Base-by-base conservation (phyloP, 2,329 filamentous ascomycete species). In the Aspergillus udagawae region DNA sequence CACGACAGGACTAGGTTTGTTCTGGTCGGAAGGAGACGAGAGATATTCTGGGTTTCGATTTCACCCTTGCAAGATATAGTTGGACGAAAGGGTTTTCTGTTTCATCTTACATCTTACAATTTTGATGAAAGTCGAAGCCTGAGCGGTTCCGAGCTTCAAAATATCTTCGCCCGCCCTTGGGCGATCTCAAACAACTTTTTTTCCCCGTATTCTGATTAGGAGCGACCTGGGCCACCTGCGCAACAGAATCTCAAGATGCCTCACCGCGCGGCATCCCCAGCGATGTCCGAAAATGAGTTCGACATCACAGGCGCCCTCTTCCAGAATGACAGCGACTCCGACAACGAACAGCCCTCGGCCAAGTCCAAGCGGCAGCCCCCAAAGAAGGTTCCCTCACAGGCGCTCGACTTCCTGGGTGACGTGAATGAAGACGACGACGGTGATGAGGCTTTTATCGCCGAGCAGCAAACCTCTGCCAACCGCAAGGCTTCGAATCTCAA, bases 381-480 rank as follows among this genome's bases (percentile, higher is more conserved):
- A 5, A 77, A 67, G 65, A 72, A 62, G 59, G 71, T 60, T 58
- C 70, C 66, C 55, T 59, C 58, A 47, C 63, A 67, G 62, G 67
- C 67, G 32, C 67, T 76, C 32, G 82, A 83, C 52, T 82, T 91
- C 49, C 75, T 91, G 50, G 83, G 87, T 57, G 79, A 72, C 59
- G 79, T 71, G 20, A 77, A 75, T 28, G 85, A 83, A 42, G 88
- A 87, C 50, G 86, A 80, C 28, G 73, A 73, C 54, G 76, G 79
- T 20, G 92, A 99, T 70, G 92, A 89, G 70, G 89, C 89, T 0
- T 97, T 97, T 69, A 99, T 99, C 74, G 91, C 92, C 9, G 84
- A 90, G 41, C 85, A 89, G 67, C 92, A 96, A 72, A 88, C 90
- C 3, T 91, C 91, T 17, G 91, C 90, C 4, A 97, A 97, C 71